Evolutionary conservation across 495 filamentous ascomycete genomes (phyloP), one percentile per base, ranked within the genome.

Genomic region (Xylaria bambusicola): DNA sequence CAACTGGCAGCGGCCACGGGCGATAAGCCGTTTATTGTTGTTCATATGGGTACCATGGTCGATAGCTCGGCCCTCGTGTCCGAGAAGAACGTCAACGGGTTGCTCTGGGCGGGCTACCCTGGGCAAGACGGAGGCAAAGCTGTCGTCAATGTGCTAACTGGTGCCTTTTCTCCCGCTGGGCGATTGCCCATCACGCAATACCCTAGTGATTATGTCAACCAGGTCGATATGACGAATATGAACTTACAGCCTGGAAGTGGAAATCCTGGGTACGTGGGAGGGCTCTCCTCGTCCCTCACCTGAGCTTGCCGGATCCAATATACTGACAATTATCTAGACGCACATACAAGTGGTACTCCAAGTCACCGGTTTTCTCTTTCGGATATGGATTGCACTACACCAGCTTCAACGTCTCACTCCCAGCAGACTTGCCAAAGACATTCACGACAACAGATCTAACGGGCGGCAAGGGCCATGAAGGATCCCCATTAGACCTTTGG

Each of bases 141-240:
- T 0, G 64, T 86, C 6, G 71, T 80, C 8, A 73, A 83, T 42
- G 66, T 86, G 2, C 18, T 87, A 24, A 81, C 76, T 24, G 85
- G 84, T 3, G 66, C 63, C 3, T 71, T 69, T 9, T 76, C 79
- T 17, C 84, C 84, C 0, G 84, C 82, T 10, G 86, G 81, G 17
- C 82, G 86, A 31, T 73, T 88, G 1, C 84, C 86, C 1, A 85
- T 86, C 36, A 87, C 83, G 10, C 70, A 75, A 61, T 82, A 82
- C 49, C 77, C 77, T 2, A 60, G 66, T 2, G 69, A 68, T 51
- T 82, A 77, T 62, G 72, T 72, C 33, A 56, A 68, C 15, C 63
- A 68, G 20, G 69, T 75, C 8, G 66, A 64, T 20, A 72, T 77
- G 69, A 75, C 74, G 6, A 61, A 78, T 27, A 80, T 80, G 78